Base-by-base conservation (phyloP, 2,329 filamentous ascomycete genomes). In the Aschersonia sp. region DNA sequence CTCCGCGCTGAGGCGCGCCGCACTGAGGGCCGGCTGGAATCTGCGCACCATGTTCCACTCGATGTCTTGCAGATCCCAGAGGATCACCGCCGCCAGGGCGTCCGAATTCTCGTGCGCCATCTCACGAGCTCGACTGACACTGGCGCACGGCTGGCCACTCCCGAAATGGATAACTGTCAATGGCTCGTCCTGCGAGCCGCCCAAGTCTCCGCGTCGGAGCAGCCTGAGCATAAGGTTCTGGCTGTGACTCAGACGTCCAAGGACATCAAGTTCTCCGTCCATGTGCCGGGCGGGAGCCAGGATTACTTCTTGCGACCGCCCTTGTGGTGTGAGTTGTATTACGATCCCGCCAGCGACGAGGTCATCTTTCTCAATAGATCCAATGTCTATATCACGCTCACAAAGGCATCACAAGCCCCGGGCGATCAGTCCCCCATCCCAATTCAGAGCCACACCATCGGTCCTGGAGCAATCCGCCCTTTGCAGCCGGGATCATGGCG, bases 261-360 rank as follows among this genome's bases (percentile, higher is more conserved):
- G 55, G 75, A 79, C 59, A 77, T 78, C 66, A 78, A 77, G 52
- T 78, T 78, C 56, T 73, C 72, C 40, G 73, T 79, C 51, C 66
- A 70, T 45, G 75, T 79, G 49, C 76, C 75, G 4, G 67, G 68
- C 12, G 69, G 72, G 48, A 64, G 62, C 46, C 61, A 64, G 41
- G 65, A 71, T 49, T 65, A 67, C 43, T 63, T 60, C 6, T 59
- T 64, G 5, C 63, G 71, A 12, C 73, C 73, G 12, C 68, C 71
- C 4, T 55, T 79, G n/a, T 77, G 72, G 72, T 78, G 74, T 58
- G 74, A 78, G 58, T 63, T 80, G 38, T 79, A 78, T 54, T 79
- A 78, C 53, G 73, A 79, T 58, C 75, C 76, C 12, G 65, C 69
- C 52, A 77, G 75, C 61, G 75, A 79, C 57, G 72, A 73, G 58